Base-by-base conservation (phyloP, 495 filamentous ascomycete species). In the Penicillium turbatum region DNA sequence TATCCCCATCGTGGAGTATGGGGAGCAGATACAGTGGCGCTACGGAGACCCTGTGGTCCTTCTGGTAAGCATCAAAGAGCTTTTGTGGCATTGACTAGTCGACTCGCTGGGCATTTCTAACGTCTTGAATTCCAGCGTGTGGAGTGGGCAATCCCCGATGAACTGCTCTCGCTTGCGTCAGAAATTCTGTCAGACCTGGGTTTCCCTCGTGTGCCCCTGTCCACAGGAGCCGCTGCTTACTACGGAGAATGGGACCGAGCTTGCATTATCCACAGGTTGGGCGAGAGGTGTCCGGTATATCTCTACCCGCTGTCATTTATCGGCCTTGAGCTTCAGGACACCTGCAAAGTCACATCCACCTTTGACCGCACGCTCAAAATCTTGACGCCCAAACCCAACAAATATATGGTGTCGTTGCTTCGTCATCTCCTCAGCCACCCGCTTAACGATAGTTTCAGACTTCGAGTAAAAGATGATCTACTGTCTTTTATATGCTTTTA, bases 1-100 rank as follows among this genome's bases (percentile, higher is more conserved):
- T 53, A 62, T 59, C 51, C 51, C 59, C 13, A 17, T 59, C 1
- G 51, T 59, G 37, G 55, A 62, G 47, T 62, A 62, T 42, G 55
- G 59, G 36, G 12, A 52, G 30, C 59, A 62, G 51, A 15, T 62
- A 43, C 51, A 53, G 13, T 59, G 35, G 27, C 51, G 59, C 13
- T 13, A 5, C 30, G 52, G 51, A 48, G 21, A 59, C 34, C 59
- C 59, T 48, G 29, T 48, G 11, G 51, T 52, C 15, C 55, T 62
- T 51, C 13, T 46, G 6, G 59, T 58, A 53, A 48, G 59, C 26
- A 32, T 9, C 24, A 48, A 44, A 53, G 19, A 10, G 0, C 15
- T 39, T 37, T 39, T 17, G 35, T 45, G 44, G 29, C 43, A 17
- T 39, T 41, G n/a, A 15, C 12, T 41, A 29, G 12, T 47, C 21